Base-by-base conservation (phyloP, 805 yeast species). In the Tetrapisispora fleetii region DNA sequence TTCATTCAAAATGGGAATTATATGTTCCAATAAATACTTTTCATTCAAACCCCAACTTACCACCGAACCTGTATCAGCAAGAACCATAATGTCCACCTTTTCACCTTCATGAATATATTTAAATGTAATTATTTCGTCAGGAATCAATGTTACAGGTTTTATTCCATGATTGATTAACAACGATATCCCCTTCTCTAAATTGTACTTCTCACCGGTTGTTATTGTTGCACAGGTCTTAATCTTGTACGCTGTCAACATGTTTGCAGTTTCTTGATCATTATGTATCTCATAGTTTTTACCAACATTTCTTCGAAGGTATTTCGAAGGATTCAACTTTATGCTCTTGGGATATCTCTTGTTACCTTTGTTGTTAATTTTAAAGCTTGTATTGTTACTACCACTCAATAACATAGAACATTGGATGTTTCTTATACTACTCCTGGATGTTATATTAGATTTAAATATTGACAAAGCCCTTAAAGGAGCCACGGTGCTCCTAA, bases 1-100 rank as follows among this genome's bases (percentile, higher is more conserved):
- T 0, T 61, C 56, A 42, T 69, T 61, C 3, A 87, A 65, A 17
- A 77, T 51, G 0, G 87, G 85, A 8, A 81, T 53, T 5, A 84
- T 68, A 18, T 73, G 67, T 5, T 69, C 59, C 22, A 71, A 48
- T 3, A 80, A 68, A 8, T 69, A 71, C 0, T 63, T 50, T 64
- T 90, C 96, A 17, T 70, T 67, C 55, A 86, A 67, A 9, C 88
- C 88, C 95, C 96, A 89, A 0, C 87, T 85, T 14, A 86, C 87
- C 13, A 89, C 68, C 0, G 95, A 78, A 2, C 96, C 97, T 55
- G 83, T 81, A 4, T 80, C 75, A 18, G 57, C 57, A 40, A 90
- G 68, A 1, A 89, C 70, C 67, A 89, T 74, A 2, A 88, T 70
- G 54, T 86, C 90, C 11, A 68, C 65, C 28, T 58, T 57, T 33